phyloP scores from a whole-genome alignment of 805 yeast genomes.

The Schwanniomyces pseudopolymorphus region DNA sequence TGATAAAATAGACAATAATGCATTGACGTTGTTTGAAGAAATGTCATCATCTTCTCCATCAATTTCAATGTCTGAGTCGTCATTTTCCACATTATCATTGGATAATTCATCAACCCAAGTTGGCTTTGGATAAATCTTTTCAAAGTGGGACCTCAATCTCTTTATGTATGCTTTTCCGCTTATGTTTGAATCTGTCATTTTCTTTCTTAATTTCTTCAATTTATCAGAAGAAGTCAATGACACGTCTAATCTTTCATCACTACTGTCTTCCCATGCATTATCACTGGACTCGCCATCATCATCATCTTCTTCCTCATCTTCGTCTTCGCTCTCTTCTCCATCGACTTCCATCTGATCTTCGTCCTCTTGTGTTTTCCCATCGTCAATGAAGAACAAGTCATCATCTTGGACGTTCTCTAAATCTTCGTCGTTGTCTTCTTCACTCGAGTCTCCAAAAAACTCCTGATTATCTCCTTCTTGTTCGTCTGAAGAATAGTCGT shows the following conservation, averaged over 20 bases:
- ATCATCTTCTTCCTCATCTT: slow-evolving; percentile 30
- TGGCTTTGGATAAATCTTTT: slow-evolving; percentile 78
- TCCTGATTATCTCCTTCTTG: slow-evolving; percentile 24
- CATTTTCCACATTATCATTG: slow-evolving; percentile 33
- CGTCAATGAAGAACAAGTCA: slow-evolving; percentile 44
- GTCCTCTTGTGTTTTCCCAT: slow-evolving; percentile 24
- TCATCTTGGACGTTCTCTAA: slow-evolving; percentile 34
- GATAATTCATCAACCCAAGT: slow-evolving; percentile 60
- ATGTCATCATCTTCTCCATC: slow-evolving; percentile 24
- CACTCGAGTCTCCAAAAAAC: slow-evolving; percentile 35
- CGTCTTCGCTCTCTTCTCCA: slow-evolving; percentile 15
- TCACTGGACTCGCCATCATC: slow-evolving; percentile 27
- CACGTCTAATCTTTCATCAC: slow-evolving; percentile 72
- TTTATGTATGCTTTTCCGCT: slow-evolving; percentile 60
- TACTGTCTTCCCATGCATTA: slow-evolving; percentile 81
- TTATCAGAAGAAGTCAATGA: slow-evolving; percentile 60
- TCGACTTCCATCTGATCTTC: slow-evolving; percentile 27
- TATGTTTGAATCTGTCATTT: slow-evolving; percentile 52
- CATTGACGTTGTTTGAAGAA: slow-evolving; percentile 23
- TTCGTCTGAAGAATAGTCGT: slow-evolving; percentile 44
- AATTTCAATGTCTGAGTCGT: slow-evolving; percentile 12
- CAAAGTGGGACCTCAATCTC: slow-evolving; percentile 71
- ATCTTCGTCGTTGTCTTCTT: slow-evolving; percentile 29
- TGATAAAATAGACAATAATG: slow-evolving; percentile 31
- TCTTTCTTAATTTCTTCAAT: slow-evolving; percentile 67